Base-by-base conservation (phyloP, 441 rosid genomes). In the Arabidopsis hybrid region DNA sequence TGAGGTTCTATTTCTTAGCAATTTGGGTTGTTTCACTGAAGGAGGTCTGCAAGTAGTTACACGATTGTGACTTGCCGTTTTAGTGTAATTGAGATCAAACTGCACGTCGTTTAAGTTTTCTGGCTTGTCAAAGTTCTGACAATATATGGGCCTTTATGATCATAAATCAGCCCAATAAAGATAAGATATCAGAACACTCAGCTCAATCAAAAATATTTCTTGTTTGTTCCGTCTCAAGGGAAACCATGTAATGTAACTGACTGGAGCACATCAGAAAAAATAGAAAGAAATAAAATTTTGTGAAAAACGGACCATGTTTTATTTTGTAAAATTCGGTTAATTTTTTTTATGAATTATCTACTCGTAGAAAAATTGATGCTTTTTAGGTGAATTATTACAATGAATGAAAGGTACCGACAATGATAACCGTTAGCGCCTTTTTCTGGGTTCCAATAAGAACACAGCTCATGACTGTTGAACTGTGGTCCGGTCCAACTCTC, bases 391-490 rank as follows among this genome's bases (percentile, higher is more conserved):
- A 29, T 14, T 10, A 18, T 35, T 21, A 36, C 1, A 13, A 14
- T 12, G 51, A 11, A 0, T 29, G 70, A 56, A 57, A 70, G 69
- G 52, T 43, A 35, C 65, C 45, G 80, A 77, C 80, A 77, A 45
- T 14, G 35, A 60, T 66, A 67, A 67, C 81, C 81, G 81, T 66
- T 49, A 58, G 60, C 75, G 38, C 67, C 72, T 21, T 67, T 52
- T 67, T 51, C 60, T 52, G 77, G 65, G 32, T 46, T 60, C 81
- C 71, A 61, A 67, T 60, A 31, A 45, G 42, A 67, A 46, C 77
- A 67, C 78, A 78, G 74, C 78, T 78, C 78, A 72, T 67, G 34
- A 61, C 42, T 78, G 70, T 78, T 61, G 40, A 72, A 61, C 74
- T 67, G 49, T 72, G 81, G 78, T 72, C 77, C 73, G 74, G 61